phyloP scores from a whole-genome alignment of 2,329 filamentous ascomycete genomes.

The Orbilia quercus region DNA sequence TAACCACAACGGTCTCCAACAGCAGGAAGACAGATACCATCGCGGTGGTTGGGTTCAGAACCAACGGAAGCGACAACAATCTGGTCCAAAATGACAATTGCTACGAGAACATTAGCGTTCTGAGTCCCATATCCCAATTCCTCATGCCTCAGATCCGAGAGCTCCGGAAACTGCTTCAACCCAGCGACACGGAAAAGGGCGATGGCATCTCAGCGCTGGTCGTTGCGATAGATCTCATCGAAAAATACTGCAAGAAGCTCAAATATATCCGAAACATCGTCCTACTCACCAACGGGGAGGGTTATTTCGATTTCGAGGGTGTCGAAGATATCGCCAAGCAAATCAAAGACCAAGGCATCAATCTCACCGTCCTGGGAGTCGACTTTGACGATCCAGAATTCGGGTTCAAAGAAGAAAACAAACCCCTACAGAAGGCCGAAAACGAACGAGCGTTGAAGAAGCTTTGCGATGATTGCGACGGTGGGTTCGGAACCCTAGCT shows the following conservation, averaged over 20 bases:
- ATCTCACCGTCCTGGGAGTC: constrained; percentile 82
- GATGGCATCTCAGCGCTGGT: constrained; percentile 89
- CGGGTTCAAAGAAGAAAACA: constrained; percentile 91
- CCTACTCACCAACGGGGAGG: constrained; percentile 83
- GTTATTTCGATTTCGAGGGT: constrained; percentile 77
- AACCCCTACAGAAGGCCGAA: constrained; percentile 75
- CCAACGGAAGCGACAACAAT: constrained; percentile 78
- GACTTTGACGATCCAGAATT: constrained; percentile 94
- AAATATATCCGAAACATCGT: constrained; percentile 85
- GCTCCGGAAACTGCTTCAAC: constrained; percentile 73
- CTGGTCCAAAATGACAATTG: constrained; percentile 72
- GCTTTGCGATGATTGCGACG: constrained; percentile 76
- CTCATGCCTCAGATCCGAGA: constrained; percentile 76
- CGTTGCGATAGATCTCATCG: constrained; percentile 87
- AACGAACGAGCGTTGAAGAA: constrained; percentile 77
- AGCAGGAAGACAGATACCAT: constrained; percentile 78
- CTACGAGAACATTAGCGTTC: constrained; percentile 83
- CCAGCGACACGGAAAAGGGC: constrained; percentile 75
- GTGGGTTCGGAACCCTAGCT: constrained; percentile 82
- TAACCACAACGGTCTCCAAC: constrained; percentile 77
- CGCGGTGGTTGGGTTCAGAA: constrained; percentile 85
- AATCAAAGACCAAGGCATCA: constrained; percentile 79
- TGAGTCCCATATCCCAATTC: constrained; percentile 73
- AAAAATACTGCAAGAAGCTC: constrained; percentile 79
- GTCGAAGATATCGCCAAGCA: constrained; percentile 76